Evolutionary conservation across 768 basidiomycete genomes (phyloP).

Genomic region (Chiua virens): DNA sequence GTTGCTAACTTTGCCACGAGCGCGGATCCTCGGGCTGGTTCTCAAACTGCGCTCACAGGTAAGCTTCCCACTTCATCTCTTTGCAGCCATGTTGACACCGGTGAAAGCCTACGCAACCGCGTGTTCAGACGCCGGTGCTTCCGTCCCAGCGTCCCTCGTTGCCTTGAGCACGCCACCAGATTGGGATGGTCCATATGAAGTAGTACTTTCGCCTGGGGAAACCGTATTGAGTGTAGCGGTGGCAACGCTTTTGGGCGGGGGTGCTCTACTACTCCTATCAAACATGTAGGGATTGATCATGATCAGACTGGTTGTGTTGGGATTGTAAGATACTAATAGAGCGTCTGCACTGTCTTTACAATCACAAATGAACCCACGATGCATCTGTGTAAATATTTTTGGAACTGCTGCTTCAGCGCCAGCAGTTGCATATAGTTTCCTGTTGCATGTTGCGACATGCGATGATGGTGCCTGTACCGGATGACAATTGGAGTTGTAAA

Average conservation of each 20-base stretch:
- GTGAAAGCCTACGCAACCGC: constrained; percentile 53
- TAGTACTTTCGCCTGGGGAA: constrained; percentile 43
- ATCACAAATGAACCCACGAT: too few species aligned
- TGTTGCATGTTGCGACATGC: too few species aligned
- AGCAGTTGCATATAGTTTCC: too few species aligned
- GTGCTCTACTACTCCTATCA: constrained; percentile 51
- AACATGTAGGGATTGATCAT: constrained; percentile 39
- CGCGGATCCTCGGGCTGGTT: constrained; percentile 57
- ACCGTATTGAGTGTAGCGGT: constrained; percentile 45
- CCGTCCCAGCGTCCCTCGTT: constrained; percentile 38
- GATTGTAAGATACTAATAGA: not conserved
- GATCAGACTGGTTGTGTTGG: not conserved
- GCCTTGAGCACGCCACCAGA: constrained; percentile 44
- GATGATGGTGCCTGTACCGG: too few species aligned
- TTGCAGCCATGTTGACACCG: constrained; percentile 4
- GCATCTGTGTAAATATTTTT: too few species aligned
- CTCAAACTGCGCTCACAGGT: constrained; percentile 60
- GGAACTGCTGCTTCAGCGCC: too few species aligned
- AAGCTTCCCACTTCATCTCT: constrained; percentile 13
- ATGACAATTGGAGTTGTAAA: too few species aligned
- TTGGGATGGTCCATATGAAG: constrained; percentile 64
- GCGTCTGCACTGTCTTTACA: not conserved
- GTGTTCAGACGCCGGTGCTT: constrained; percentile 42
- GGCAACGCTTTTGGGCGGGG: constrained; percentile 48
- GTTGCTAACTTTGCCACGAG: constrained; percentile 48